Percentiles rank a stretch among this genome's conserved stretches.
phyloP scores from a whole-genome alignment of 176 grass and related monocot genomes.

The Luzula sylvatica region DNA sequence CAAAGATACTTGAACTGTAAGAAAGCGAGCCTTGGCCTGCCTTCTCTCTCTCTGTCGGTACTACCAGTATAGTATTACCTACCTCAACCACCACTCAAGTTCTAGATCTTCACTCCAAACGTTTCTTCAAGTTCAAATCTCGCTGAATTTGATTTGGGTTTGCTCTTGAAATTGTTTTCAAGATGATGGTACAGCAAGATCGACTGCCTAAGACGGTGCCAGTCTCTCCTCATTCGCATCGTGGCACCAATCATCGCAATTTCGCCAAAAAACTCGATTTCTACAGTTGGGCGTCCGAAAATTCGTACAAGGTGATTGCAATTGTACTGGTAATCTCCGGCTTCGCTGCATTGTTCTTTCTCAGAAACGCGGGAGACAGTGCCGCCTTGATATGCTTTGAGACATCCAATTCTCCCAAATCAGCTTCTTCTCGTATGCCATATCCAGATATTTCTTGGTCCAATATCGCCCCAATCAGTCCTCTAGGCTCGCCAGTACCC shows the following conservation, averaged over 20 bases:
- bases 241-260: constrained; percentile 21
- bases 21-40: constrained; percentile 37
- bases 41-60: constrained; percentile 33
- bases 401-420: constrained; percentile 15
- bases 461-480: constrained; percentile 37
- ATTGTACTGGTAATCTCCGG: constrained; percentile 48
- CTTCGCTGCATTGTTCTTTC: constrained; percentile 74
- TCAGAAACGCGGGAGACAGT: constrained; percentile 62
- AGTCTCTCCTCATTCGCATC: background rate
- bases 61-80: too few species aligned
- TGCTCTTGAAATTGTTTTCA: background rate
- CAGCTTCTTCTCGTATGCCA: constrained; percentile 29
- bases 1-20: constrained; percentile 38
- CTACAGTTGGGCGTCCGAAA: constrained; percentile 59
- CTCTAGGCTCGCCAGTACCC: constrained; percentile 12
- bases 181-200: constrained; percentile 80
- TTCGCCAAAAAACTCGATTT: constrained; percentile 93
- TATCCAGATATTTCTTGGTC: constrained; percentile 68
- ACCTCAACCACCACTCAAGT: constrained; percentile 40
- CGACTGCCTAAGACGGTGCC: constrained; percentile 1
- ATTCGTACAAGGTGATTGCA: constrained; percentile 68
- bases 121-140: background rate
- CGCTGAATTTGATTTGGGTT: background rate
- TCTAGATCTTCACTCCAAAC: constrained; percentile 25
- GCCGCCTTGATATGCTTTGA: constrained; percentile 77